Conservation (phyloP, 345 rosid genomes). For the Rhizophora apiculata region DNA sequence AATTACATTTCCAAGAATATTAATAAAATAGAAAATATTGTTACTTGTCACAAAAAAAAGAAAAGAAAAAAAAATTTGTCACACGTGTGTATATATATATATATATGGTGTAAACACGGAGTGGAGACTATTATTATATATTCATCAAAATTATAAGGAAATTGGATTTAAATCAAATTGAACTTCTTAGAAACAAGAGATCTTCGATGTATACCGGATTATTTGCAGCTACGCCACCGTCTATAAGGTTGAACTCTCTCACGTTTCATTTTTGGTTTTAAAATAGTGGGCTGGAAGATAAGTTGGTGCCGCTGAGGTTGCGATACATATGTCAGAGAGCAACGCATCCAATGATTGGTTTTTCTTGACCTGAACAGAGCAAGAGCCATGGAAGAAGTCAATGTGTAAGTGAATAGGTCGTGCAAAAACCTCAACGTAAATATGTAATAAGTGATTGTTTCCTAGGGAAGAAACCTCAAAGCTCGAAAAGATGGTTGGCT, state of each 20-base stretch:
- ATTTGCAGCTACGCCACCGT: slow-evolving; percentile 33
- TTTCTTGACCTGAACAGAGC: background rate
- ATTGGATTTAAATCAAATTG: background rate
- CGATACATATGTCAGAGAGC: slow-evolving; percentile 53
- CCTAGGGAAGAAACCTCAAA: slow-evolving; percentile 35
- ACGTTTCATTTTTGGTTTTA: slow-evolving; percentile 6
- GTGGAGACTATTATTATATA: no score
- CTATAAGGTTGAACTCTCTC: slow-evolving; percentile 28
- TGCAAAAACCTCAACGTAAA: background rate
- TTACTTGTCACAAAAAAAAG: background rate
- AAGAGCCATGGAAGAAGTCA: no score
- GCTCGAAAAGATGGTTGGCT: slow-evolving; percentile 61
- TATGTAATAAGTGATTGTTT: background rate
- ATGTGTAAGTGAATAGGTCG: no score
- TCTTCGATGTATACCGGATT: slow-evolving; percentile 21
- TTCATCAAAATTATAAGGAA: background rate
- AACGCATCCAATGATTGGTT: slow-evolving; percentile 26
- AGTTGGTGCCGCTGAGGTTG: slow-evolving; percentile 67
- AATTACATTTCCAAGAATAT: no score
- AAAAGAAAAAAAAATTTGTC: background rate
- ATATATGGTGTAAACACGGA: no score
- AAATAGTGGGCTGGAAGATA: slow-evolving; percentile 40
- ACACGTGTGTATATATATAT: background rate
- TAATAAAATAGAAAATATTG: no score
- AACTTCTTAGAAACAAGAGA: no score